A percentile compares a stretch with the other conserved stretches of the same genome.
phyloP scores from a whole-genome alignment of 2,329 filamentous ascomycete species.

The Aspergillus sp. region DNA sequence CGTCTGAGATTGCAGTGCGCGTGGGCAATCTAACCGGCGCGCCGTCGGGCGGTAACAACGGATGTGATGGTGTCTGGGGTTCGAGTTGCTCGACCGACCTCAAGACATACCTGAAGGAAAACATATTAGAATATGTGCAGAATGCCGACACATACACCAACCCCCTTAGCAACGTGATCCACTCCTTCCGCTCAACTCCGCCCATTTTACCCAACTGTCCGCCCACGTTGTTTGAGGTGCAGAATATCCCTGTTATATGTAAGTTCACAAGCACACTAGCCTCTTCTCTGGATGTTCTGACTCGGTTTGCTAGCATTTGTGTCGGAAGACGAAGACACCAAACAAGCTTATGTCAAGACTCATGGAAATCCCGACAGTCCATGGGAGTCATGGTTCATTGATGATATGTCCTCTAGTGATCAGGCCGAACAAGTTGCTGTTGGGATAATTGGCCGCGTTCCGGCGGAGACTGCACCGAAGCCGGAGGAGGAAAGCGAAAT shows the following conservation, averaged over 20 bases:
- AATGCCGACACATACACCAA: conserved; percentile 28
- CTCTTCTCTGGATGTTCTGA: conserved; percentile 1
- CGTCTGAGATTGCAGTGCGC: conserved; percentile 37
- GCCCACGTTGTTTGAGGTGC: conserved; percentile 33
- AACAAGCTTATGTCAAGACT: conserved; percentile 28
- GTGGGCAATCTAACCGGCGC: conserved; percentile 39
- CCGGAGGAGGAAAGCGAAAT: conserved; percentile 30
- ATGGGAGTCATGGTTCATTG: conserved; percentile 40
- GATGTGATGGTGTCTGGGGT: conserved; percentile 41
- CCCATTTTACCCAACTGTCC: conserved; percentile 30
- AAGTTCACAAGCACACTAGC: conserved; percentile 13
- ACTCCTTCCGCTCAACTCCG: conserved; percentile 25
- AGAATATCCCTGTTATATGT: conserved; percentile 35
- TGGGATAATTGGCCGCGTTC: conserved; percentile 36
- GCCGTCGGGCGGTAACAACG: conserved; percentile 35
- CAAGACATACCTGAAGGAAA: conserved; percentile 26
- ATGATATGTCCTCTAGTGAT: conserved; percentile 31
- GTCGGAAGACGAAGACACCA: conserved; percentile 28
- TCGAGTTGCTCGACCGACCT: conserved; percentile 32
- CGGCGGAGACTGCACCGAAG: conserved; percentile 24
- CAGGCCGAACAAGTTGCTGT: conserved; percentile 40
- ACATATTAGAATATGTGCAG: conserved; percentile 21
- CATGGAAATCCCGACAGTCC: conserved; percentile 29
- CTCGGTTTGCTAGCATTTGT: conserved; percentile 28
- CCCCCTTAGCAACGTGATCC: conserved; percentile 31